Conservation (phyloP, 2,329 filamentous ascomycete species). For the Exophiala mesophila region DNA sequence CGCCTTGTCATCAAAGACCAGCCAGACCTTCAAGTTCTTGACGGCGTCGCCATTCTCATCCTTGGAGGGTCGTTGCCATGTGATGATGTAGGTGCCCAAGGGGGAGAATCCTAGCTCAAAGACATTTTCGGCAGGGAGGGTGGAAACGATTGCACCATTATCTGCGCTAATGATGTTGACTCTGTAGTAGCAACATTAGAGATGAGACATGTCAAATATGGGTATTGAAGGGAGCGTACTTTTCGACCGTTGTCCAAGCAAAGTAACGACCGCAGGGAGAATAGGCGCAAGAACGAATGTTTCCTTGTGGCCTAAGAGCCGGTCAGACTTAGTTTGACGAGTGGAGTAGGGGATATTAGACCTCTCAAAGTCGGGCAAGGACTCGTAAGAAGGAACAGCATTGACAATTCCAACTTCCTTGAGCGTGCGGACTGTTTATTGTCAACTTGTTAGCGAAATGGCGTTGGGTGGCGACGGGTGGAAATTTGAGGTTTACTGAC, state of each 20-base stretch:
- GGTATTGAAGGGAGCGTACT: constrained; percentile 37
- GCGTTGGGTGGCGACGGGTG: not conserved
- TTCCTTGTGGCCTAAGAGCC: constrained; percentile 72
- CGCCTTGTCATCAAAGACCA: constrained; percentile 64
- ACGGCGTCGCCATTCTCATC: constrained; percentile 88
- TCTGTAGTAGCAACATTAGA: constrained; percentile 35
- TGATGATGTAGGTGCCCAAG: constrained; percentile 85
- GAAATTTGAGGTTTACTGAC: constrained; percentile 38
- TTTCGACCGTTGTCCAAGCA: constrained; percentile 83
- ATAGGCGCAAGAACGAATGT: constrained; percentile 90
- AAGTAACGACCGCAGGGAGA: constrained; percentile 95
- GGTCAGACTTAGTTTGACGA: constrained; percentile 5
- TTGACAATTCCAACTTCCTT: constrained; percentile 94
- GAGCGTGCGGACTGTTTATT: constrained; percentile 71
- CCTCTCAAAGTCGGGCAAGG: constrained; percentile 71
- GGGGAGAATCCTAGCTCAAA: constrained; percentile 95
- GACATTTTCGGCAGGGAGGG: constrained; percentile 73
- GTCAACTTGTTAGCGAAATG: not conserved
- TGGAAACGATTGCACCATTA: constrained; percentile 67
- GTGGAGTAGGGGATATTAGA: constrained; percentile 30
- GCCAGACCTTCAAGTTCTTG: constrained; percentile 98
- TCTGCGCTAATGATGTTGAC: constrained; percentile 82
- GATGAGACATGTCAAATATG: not conserved
- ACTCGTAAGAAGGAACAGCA: constrained; percentile 80
- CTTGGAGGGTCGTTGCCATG: constrained; percentile 90